Evolutionary conservation across 306 rosid species (phyloP).

Genomic region (Vigna hirtella): DNA sequence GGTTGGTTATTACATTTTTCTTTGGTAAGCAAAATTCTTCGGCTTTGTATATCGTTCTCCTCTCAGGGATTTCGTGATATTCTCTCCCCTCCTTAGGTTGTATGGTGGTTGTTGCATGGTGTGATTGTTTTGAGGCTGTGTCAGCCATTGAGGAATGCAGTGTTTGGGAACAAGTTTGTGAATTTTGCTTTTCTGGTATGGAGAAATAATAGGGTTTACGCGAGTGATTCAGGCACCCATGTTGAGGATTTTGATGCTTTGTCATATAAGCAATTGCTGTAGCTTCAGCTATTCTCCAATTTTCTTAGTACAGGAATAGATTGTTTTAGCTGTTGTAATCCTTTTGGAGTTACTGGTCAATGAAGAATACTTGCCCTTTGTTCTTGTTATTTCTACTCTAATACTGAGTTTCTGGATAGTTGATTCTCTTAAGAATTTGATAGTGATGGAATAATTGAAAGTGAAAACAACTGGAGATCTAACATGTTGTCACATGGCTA

Average conservation of each 20-base stretch:
- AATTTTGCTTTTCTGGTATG: constrained; percentile 21
- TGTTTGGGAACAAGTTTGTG: constrained; percentile 22
- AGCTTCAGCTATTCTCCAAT: neutral
- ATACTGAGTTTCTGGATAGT: neutral
- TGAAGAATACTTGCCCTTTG: constrained; percentile 2
- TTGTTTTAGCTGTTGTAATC: neutral
- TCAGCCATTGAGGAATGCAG: constrained; percentile 6
- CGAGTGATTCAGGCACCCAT: constrained; percentile 1
- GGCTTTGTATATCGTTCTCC: constrained; percentile 6
- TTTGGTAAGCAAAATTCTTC: constrained; percentile 33
- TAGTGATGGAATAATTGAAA: constrained; percentile 10
- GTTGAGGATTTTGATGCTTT: constrained; percentile 28
- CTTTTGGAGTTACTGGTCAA: neutral
- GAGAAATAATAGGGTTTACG: constrained; percentile 38
- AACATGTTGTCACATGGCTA: neutral
- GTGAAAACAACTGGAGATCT: constrained; percentile 15
- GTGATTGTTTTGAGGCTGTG: neutral
- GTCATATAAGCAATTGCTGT: neutral
- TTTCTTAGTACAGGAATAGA: neutral
- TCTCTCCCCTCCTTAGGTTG: neutral
- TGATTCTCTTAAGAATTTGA: neutral
- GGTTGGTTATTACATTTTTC: constrained; percentile 35
- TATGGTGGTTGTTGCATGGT: constrained; percentile 13
- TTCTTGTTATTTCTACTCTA: neutral
- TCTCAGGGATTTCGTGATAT: constrained; percentile 12